These are phyloP conservation scores for Leccinum insolens DNA, from an alignment of 1,284 basidiomycete genomes.

Conservation along the genomic window DNA sequence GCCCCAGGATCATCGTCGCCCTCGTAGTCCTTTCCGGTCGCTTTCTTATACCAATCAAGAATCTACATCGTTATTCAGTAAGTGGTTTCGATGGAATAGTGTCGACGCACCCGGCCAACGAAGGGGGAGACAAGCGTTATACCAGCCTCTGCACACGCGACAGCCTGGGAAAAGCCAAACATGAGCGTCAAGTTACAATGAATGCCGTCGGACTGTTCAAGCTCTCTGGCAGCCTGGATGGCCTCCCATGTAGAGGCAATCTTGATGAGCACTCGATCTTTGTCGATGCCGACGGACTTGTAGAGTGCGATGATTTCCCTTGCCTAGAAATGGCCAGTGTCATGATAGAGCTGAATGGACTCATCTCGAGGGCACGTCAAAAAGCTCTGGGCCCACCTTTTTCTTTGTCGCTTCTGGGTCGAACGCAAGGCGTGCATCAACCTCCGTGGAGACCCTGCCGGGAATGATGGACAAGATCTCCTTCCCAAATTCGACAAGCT, in stretches of 20 bases:
- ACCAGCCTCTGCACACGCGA: constrained; percentile 96
- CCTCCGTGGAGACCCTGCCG: constrained; percentile 97
- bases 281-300: constrained; percentile 85
- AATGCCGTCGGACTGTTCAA: constrained; percentile 89
- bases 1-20: constrained; percentile 96
- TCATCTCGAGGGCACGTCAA: not conserved
- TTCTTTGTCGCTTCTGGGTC: constrained; percentile 89
- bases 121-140: constrained; percentile 99
- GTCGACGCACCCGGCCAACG: constrained; percentile 84
- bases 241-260: constrained; percentile 99
- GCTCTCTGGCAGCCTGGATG: constrained; percentile 96
- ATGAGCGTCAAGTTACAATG: constrained; percentile 99
- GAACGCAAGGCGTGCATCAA: constrained; percentile 95
- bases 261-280: constrained; percentile 96
- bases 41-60: constrained; percentile 95
- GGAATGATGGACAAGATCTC: constrained; percentile 95
- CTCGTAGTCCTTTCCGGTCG: constrained; percentile 80
- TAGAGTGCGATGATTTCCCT: constrained; percentile 93
- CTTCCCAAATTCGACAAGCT: constrained; percentile 93
- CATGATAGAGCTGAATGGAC: not conserved
- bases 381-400: constrained; percentile 54
- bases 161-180: constrained; percentile 97
- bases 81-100: not conserved
- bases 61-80: constrained; percentile 52
- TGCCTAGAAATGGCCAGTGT: constrained; percentile 52